A percentile compares a stretch with the other conserved stretches of the same genome.
phyloP scores from a whole-genome alignment of 192 early-diverging fungal genomes.

The Martensiomyces pterosporus region DNA sequence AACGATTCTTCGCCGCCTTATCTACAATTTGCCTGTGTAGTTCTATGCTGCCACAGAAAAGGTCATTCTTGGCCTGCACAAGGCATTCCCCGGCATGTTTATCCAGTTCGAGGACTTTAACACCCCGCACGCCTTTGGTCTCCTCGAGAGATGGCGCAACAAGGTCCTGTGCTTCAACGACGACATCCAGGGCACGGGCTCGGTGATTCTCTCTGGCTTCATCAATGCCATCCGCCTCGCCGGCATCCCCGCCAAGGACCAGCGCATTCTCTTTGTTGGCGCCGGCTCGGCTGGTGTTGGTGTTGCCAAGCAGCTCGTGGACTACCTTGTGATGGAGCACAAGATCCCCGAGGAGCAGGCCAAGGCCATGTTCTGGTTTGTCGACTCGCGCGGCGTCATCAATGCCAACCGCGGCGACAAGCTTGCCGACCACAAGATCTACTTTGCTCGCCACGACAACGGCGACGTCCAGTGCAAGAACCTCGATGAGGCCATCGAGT shows the following conservation, averaged over 20 bases:
- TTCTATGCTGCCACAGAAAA: constrained; percentile 84
- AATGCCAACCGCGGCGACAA: constrained; percentile 75
- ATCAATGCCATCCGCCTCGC: constrained; percentile 66
- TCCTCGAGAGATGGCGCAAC: constrained; percentile 66
- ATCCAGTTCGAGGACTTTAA: constrained; percentile 91
- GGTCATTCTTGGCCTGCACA: constrained; percentile 66
- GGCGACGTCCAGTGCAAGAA: constrained; percentile 59
- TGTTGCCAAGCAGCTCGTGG: constrained; percentile 74
- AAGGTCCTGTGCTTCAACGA: constrained; percentile 80
- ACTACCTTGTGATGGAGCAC: constrained; percentile 65
- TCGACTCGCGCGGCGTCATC: constrained; percentile 80
- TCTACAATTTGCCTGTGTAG: too few relatives aligned
- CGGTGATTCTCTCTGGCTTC: constrained; percentile 80
- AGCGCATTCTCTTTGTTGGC: constrained; percentile 80
- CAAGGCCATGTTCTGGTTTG: constrained; percentile 52
- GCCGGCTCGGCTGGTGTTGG: constrained; percentile 87
- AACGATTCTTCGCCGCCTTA: too few relatives aligned
- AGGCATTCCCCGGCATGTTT: constrained; percentile 71
- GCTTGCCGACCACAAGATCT: constrained; percentile 65
- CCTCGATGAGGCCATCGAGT: constrained; percentile 64
- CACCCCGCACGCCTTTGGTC: constrained; percentile 74
- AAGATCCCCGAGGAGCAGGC: constrained; percentile 59
- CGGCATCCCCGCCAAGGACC: constrained; percentile 56
- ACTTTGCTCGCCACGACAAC: constrained; percentile 78
- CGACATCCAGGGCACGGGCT: constrained; percentile 44